A percentile compares a stretch with the other conserved stretches of the same genome.
Conservation (phyloP, 305 asterid species). For the Caryopteris hybrid region DNA sequence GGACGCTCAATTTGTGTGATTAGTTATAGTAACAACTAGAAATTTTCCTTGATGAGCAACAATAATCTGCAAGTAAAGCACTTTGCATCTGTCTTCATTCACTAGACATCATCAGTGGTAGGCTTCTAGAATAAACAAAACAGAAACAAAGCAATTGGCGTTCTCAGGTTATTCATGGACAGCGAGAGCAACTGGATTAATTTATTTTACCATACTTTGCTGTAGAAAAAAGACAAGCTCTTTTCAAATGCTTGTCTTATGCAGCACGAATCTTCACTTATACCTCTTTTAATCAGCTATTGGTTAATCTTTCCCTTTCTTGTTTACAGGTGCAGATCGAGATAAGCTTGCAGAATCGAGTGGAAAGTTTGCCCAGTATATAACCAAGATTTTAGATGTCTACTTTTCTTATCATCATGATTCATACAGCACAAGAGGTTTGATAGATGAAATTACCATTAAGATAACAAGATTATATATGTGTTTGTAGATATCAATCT, state of each 20-base stretch:
- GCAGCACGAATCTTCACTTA: conserved; percentile 8
- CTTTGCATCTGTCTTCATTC: no score
- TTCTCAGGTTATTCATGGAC: no score
- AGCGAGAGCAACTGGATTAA: no score
- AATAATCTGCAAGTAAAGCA: no score
- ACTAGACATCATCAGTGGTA: background rate
- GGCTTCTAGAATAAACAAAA: background rate
- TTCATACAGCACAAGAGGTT: conserved; percentile 83
- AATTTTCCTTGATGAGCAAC: no score
- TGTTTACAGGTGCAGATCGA: conserved; percentile 61
- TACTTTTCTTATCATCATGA: conserved; percentile 83
- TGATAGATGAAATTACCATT: conserved; percentile 13
- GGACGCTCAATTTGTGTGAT: no score
- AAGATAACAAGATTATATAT: background rate
- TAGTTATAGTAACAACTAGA: no score
- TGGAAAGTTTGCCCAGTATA: conserved; percentile 71
- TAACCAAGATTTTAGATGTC: conserved; percentile 74
- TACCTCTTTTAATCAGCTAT: background rate
- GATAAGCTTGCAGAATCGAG: conserved; percentile 58
- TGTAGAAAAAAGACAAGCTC: background rate
- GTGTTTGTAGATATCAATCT: background rate
- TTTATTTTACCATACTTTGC: no score
- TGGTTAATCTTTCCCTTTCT: background rate
- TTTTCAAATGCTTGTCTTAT: background rate
- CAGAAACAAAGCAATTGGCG: background rate